These are phyloP conservation scores for Kockovaella imperatae DNA, from an alignment of 768 basidiomycete genomes.

Conservation along the genomic window DNA sequence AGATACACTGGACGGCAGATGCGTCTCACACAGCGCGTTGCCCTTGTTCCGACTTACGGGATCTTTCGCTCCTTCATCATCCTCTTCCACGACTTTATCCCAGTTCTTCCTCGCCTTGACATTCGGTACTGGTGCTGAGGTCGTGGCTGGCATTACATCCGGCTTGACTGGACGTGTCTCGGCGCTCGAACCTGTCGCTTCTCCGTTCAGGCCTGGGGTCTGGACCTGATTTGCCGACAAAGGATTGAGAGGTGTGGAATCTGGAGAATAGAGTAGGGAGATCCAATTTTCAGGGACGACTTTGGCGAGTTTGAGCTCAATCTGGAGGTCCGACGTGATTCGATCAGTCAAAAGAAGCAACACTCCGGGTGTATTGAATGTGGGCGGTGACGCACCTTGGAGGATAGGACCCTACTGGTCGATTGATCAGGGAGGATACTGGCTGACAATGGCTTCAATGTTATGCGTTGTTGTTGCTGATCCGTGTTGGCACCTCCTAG, in stretches of 20 bases:
- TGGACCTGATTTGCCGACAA: too few species aligned
- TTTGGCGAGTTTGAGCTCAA: slow-evolving; percentile 76
- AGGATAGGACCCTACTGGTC: slow-evolving; percentile 64
- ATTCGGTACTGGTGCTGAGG: neutral
- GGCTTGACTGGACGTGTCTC: too few species aligned
- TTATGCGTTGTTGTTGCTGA: slow-evolving; percentile 52
- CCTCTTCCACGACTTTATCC: slow-evolving; percentile 65
- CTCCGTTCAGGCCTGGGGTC: too few species aligned
- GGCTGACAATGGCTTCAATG: slow-evolving; percentile 70
- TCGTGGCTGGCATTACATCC: too few species aligned
- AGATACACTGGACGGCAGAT: neutral
- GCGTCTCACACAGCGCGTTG: neutral
- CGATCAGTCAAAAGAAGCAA: neutral
- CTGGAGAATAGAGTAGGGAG: too few species aligned
- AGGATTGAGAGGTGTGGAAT: too few species aligned
- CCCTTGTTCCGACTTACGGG: slow-evolving; percentile 12
- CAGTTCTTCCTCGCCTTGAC: slow-evolving; percentile 61
- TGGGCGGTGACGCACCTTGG: slow-evolving; percentile 51
- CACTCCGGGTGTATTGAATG: neutral
- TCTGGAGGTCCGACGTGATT: slow-evolving; percentile 29
- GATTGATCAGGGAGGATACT: slow-evolving; percentile 62
- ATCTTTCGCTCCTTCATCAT: slow-evolving; percentile 56
- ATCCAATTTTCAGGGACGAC: slow-evolving; percentile 63
- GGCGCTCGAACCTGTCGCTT: too few species aligned
- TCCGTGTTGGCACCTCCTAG: neutral